Percentiles rank a stretch among this genome's conserved stretches.
Conservation (phyloP, 495 filamentous ascomycete genomes). For the Tetracladium setigerum region DNA sequence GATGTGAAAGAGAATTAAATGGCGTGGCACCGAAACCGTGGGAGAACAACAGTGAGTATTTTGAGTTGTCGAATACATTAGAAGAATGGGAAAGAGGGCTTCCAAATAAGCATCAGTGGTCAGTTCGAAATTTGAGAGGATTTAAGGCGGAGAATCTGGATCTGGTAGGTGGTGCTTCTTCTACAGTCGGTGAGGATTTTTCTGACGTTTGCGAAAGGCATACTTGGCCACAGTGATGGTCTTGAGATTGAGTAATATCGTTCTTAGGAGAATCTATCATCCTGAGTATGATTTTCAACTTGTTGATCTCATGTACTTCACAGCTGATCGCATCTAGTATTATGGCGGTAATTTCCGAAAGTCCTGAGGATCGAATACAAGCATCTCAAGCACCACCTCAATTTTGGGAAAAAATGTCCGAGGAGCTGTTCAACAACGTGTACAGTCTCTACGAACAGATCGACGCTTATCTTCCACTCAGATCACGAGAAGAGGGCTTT, state of each 20-base stretch:
- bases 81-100: slow-evolving; percentile 34
- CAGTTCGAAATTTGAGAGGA: slow-evolving; percentile 30
- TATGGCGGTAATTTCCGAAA: neutral
- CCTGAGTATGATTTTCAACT: slow-evolving; percentile 27
- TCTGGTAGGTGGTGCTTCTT: slow-evolving; percentile 16
- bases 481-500: slow-evolving; percentile 31
- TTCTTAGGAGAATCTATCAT: slow-evolving; percentile 39
- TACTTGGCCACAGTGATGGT: slow-evolving; percentile 43
- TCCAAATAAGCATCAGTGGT: slow-evolving; percentile 36
- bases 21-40: slow-evolving; percentile 22
- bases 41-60: slow-evolving; percentile 34
- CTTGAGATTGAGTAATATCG: slow-evolving; percentile 41
- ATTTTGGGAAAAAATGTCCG: slow-evolving; percentile 34
- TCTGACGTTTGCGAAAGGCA: slow-evolving; percentile 1
- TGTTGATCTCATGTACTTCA: no score
- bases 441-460: slow-evolving; percentile 37
- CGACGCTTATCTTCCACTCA: slow-evolving; percentile 34
- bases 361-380: neutral
- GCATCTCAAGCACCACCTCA: neutral
- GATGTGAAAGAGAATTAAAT: neutral
- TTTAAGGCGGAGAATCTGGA: slow-evolving; percentile 37
- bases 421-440: slow-evolving; percentile 39
- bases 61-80: slow-evolving; percentile 28
- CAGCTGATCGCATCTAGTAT: neutral
- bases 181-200: neutral